Percentiles rank a stretch among this genome's conserved stretches.
Evolutionary conservation across 331 rosid genomes (phyloP).

Genomic region (Malus hybrid): DNA sequence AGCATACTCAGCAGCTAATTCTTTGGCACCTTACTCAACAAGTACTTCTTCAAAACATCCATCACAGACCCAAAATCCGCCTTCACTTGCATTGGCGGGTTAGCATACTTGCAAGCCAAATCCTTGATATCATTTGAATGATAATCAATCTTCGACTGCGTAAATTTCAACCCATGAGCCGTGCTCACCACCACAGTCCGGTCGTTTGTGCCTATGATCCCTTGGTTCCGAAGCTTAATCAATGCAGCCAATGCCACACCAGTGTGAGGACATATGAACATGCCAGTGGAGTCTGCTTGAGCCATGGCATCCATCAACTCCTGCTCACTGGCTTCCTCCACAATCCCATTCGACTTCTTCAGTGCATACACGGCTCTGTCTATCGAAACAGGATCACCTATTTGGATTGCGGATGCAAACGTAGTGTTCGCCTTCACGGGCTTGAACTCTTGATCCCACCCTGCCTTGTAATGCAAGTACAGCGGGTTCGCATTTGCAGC

Average conservation of each 20-base stretch:
- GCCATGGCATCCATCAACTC: too few species aligned
- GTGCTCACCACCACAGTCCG: constrained; percentile 77
- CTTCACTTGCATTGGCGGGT: constrained; percentile 62
- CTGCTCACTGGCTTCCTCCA: too few species aligned
- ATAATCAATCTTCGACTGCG: constrained; percentile 65
- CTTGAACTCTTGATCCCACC: too few species aligned
- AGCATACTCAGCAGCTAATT: constrained; percentile 17
- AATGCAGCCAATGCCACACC: constrained; percentile 59
- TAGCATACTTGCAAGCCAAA: constrained; percentile 58
- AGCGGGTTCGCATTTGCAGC: too few species aligned
- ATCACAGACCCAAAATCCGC: constrained; percentile 72
- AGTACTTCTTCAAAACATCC: constrained; percentile 75
- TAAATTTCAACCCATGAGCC: constrained; percentile 77
- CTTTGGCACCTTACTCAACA: constrained; percentile 43
- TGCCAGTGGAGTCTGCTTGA: constrained; percentile 48
- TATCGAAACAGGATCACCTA: too few species aligned
- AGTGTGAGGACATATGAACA: constrained; percentile 79
- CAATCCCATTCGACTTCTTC: too few species aligned
- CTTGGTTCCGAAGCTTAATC: constrained; percentile 53
- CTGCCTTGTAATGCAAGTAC: too few species aligned
- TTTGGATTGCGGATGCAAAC: too few species aligned
- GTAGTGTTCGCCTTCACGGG: too few species aligned
- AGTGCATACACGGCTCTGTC: too few species aligned
- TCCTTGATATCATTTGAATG: constrained; percentile 58
- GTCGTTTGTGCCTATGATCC: constrained; percentile 52